Evolutionary conservation across 202 grass and related monocot genomes (phyloP).

Genomic region (Zizania palustris): DNA sequence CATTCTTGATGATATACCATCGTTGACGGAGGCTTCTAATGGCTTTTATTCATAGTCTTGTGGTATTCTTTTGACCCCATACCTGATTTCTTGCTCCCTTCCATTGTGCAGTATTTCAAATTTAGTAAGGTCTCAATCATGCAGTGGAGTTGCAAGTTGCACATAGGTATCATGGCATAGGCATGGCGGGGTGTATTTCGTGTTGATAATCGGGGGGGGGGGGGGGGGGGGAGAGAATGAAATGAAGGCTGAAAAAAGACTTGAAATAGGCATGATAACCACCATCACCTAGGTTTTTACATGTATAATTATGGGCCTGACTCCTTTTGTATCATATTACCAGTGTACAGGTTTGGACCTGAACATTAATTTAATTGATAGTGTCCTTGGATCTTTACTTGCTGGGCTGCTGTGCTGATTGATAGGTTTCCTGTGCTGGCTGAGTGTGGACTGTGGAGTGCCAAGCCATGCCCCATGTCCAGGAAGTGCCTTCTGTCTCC

Average conservation of each 20-base stretch:
- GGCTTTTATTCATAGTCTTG: slow-evolving; percentile 63
- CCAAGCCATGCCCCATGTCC: slow-evolving; percentile 3
- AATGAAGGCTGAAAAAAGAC: slow-evolving; percentile 45
- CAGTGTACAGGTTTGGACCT: slow-evolving; percentile 83
- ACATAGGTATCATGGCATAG: slow-evolving; percentile 50
- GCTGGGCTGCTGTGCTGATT: not conserved
- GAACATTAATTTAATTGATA: slow-evolving; percentile 79
- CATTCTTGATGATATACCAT: slow-evolving; percentile 69
- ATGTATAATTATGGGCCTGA: slow-evolving; percentile 88
- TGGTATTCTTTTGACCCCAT: slow-evolving; percentile 65
- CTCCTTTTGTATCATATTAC: slow-evolving; percentile 72
- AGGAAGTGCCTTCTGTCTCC: not conserved
- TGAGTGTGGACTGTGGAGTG: slow-evolving; percentile 10
- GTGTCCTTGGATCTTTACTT: slow-evolving; percentile 46
- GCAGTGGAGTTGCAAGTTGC: slow-evolving; percentile 61
- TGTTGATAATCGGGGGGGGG: slow-evolving; percentile 51
- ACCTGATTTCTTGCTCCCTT: slow-evolving; percentile 60
- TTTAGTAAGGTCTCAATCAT: slow-evolving; percentile 42
- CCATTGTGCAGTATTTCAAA: slow-evolving; percentile 54
- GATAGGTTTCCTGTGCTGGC: not conserved
- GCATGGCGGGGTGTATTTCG: slow-evolving; percentile 40
- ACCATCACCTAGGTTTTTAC: slow-evolving; percentile 51
- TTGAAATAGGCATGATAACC: slow-evolving; percentile 65
- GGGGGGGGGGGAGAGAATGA: slow-evolving; percentile 47
- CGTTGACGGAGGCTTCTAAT: slow-evolving; percentile 51